phyloP scores from a whole-genome alignment of 345 rosid species.

The thale cress (Arabidopsis thaliana) region DNA sequence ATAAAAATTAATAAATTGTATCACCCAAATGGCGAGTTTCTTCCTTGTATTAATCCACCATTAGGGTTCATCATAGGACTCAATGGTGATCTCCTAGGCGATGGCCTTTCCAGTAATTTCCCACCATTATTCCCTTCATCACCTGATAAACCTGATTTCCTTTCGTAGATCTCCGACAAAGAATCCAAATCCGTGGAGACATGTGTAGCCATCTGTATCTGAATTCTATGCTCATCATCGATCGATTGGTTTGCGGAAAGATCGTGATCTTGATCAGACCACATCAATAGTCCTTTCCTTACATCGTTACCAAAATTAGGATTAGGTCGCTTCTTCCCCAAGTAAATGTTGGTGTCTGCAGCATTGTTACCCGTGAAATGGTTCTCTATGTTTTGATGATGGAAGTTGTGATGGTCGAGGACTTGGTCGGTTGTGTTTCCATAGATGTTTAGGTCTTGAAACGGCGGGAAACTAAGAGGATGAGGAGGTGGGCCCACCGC shows the following conservation, averaged over 20 bases:
- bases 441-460: constrained; percentile 95
- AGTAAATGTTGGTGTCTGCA: constrained; percentile 54
- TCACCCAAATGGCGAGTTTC: constrained; percentile 70
- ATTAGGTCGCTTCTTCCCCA: constrained; percentile 74
- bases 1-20: neutral
- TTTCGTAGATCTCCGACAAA: constrained; percentile 73
- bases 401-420: constrained; percentile 63
- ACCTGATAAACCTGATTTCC: constrained; percentile 66
- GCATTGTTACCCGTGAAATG: constrained; percentile 54
- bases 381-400: constrained; percentile 64
- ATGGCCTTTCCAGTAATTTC: constrained; percentile 66
- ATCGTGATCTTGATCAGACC: constrained; percentile 82
- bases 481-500: constrained; percentile 46
- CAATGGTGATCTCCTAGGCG: constrained; percentile 68
- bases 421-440: constrained; percentile 59
- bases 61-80: constrained; percentile 59
- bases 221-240: constrained; percentile 58
- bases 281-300: constrained; percentile 73
- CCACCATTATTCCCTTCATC: constrained; percentile 51
- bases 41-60: constrained; percentile 59
- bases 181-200: constrained; percentile 69
- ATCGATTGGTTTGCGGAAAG: constrained; percentile 48
- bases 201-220: constrained; percentile 54
- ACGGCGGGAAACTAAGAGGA: constrained; percentile 73
- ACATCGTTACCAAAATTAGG: constrained; percentile 56